Evolutionary conservation across 768 basidiomycete species (phyloP).

Genomic region (Pleurotus eryngii): DNA sequence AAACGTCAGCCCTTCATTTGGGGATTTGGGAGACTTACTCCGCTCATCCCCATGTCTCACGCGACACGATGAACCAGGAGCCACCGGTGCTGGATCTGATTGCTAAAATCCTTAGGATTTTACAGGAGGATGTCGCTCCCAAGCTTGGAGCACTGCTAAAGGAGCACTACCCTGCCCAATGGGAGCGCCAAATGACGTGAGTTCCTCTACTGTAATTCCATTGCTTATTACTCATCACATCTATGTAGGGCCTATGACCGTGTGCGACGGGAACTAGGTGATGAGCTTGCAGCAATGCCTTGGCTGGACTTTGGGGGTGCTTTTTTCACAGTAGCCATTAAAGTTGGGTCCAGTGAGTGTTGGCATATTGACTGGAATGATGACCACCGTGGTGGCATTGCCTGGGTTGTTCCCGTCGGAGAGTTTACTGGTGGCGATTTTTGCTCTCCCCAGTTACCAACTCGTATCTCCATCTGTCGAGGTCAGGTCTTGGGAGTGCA

Average conservation of each 20-base stretch:
- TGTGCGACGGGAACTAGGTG: neutral
- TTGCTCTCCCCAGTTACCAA: constrained; percentile 17
- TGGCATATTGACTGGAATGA: constrained; percentile 24
- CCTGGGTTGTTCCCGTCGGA: constrained; percentile 18
- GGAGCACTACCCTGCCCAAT: neutral
- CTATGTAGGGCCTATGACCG: neutral
- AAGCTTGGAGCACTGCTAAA: neutral
- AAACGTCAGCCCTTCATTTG: no score
- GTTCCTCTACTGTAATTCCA: neutral
- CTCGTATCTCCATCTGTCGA: constrained; percentile 16
- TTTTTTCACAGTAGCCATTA: constrained; percentile 22
- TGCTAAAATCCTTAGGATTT: neutral
- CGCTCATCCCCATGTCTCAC: neutral
- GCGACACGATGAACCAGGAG: neutral
- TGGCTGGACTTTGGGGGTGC: constrained; percentile 18
- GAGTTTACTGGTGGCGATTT: constrained; percentile 19
- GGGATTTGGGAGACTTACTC: neutral
- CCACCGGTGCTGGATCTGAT: neutral
- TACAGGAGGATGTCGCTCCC: neutral
- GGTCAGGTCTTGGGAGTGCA: constrained; percentile 18
- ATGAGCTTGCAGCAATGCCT: neutral
- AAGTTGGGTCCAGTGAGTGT: constrained; percentile 23
- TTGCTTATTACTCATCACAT: no score
- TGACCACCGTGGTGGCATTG: constrained; percentile 8
- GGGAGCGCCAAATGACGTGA: neutral